A percentile compares a stretch with the other conserved stretches of the same genome.
Evolutionary conservation across 1,284 basidiomycete species (phyloP).

Genomic region (Flammula alnicola): DNA sequence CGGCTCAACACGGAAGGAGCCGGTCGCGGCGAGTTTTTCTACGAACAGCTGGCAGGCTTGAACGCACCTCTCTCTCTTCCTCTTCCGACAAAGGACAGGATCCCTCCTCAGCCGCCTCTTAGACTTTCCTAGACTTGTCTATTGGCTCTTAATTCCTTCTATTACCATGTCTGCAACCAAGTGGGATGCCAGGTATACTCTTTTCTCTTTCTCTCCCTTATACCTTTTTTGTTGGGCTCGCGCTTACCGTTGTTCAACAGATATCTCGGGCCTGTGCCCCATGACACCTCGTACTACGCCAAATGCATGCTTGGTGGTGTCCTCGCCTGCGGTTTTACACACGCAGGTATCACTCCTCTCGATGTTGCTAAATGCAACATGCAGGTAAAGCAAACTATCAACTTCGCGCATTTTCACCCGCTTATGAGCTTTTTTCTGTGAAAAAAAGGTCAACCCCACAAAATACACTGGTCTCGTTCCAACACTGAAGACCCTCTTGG

Average conservation of each 20-base stretch:
- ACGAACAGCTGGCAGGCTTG: constrained; percentile 28
- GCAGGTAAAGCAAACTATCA: constrained; percentile 72
- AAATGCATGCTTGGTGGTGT: constrained; percentile 90
- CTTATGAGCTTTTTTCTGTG: constrained; percentile 3
- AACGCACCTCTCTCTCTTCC: constrained; percentile 24
- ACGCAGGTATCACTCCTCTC: constrained; percentile 91
- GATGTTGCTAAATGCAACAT: constrained; percentile 98
- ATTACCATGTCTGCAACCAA: constrained; percentile 42
- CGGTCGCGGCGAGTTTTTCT: constrained; percentile 33
- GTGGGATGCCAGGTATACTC: constrained; percentile 71
- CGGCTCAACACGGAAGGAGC: constrained; percentile 38
- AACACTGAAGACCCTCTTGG: constrained; percentile 76
- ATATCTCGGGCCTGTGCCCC: constrained; percentile 72
- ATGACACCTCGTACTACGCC: constrained; percentile 74
- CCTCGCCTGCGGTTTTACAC: constrained; percentile 92
- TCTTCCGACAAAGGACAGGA: constrained; percentile 31
- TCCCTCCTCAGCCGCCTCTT: constrained; percentile 28
- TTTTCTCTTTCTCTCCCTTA: constrained; percentile 5
- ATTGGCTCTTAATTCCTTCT: constrained; percentile 21
- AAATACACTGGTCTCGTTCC: constrained; percentile 80
- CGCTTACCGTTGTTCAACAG: constrained; percentile 29
- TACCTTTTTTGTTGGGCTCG: constrained; percentile 13
- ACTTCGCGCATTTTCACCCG: constrained; percentile 20
- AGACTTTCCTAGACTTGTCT: constrained; percentile 34
- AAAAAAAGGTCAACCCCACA: constrained; percentile 73